Evolutionary conservation across 352 stramenopile genomes (phyloP), one percentile per base, ranked within the genome.

Genomic region (Pythium sp.): DNA sequence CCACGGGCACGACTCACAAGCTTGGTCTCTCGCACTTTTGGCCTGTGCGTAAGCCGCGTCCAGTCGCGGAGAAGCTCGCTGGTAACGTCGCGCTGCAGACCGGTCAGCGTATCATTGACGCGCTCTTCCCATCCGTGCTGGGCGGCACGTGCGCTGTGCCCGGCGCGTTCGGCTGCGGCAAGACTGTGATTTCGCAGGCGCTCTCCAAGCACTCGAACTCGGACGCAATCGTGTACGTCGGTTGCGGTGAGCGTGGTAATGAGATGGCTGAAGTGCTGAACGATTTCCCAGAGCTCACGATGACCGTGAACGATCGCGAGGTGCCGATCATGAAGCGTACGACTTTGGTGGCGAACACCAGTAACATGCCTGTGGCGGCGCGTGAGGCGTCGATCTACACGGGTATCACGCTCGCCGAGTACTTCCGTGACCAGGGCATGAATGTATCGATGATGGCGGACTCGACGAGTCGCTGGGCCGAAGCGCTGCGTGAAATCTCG

Each of bases 401-500:
- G 55, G 92, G 94, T 58, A 99, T 99, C 71, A 99, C 97, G 54
- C 85, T 99, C 49, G 96, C 97, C 57, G 97, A 99, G 81, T 99
- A 99, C 84, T 99, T 99, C 87, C 93, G 98, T 80, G 98, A 99
- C 86, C 88, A 96, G 68, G 88, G 86, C 43, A 99, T 99, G 95
- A 99, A 99, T 77, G 97, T 99, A 72, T 98, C 97, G 49, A 99
- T 99, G 97, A 99, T 99, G 98, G 98, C 97, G 58, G 98, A 99
- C 86, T 99, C 96, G 36, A 99, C 98, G 26, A 99, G 94, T 79
- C 97, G 98, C 79, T 99, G 98, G 98, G 98, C 98, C 65, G 98
- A 99, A 74, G 98, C 98, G 46, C 84, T 99, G 82, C 97, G 98
- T 93, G 98, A 99, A 90, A 99, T 99, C 70, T 99, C 97, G 32